Base-by-base conservation (phyloP, 495 filamentous ascomycete species). In the Penicillium psychrofluorescens region DNA sequence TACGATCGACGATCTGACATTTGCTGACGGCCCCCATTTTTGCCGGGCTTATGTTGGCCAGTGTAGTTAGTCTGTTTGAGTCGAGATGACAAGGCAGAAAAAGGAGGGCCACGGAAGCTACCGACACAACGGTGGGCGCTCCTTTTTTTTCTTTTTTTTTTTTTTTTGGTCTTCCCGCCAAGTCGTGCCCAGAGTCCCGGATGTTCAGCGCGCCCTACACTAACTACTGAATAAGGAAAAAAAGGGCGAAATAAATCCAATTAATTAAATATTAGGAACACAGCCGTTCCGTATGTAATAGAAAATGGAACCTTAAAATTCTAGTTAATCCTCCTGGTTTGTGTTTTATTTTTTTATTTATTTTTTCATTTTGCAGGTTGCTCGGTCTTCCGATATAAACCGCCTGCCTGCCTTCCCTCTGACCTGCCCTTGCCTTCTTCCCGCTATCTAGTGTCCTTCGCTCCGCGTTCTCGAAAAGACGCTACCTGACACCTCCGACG, bases 221-320 rank as follows among this genome's bases (percentile, higher is more conserved):
- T 16, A 16, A 16, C 15, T 16, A 16, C 15, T 16, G 15, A 16
- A 1, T n/a, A n/a, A 4, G 15, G 15, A 46, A 38, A 49, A 48
- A 38, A 31, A 44, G 31, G 9, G 14, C 35, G 29, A 7, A 31
- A 43, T 13, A 8, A 41, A 37, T 35, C 40, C 38, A 36, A 12
- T 22, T 27, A 39, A 43, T 46, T 11, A 36, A 40, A 40, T 35
- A 43, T 39, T 36, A 15, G 38, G 47, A 55, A 55, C 55, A 44
- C 44, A 38, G 39, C 38, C 41, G 34, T 43, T 43, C 32, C 40
- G 33, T 47, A 40, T 48, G 48, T 55, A 52, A 51, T 35, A 49
- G 22, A 22, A 22, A 22, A 59, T 59, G 50, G 49, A 53, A 59
- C 49, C 52, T 53, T 55, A 56, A 59, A 49, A 37, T 44, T 48